A percentile compares a stretch with the other conserved stretches of the same genome.
phyloP scores from a whole-genome alignment of 805 yeast genomes.

The Limtongozyma cylindracea region DNA sequence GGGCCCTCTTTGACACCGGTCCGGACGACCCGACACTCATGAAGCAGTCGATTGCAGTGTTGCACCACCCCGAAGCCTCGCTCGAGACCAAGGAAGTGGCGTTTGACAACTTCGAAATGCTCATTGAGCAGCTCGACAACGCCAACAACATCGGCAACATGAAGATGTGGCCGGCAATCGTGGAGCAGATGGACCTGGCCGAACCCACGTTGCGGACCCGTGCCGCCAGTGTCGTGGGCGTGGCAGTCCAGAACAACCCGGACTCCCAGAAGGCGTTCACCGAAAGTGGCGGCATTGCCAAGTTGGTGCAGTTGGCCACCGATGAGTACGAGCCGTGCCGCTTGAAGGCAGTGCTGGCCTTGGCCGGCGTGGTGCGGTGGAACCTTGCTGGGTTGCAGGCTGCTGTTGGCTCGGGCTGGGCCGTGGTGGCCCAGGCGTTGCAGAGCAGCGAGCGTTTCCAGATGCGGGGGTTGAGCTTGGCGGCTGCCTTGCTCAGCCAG shows the following conservation, averaged over 20 bases:
- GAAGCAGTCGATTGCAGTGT: constrained; percentile 48
- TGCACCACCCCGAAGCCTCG: constrained; percentile 28
- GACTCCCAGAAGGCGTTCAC: constrained; percentile 44
- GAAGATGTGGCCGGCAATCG: constrained; percentile 54
- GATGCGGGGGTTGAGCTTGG: too few species aligned
- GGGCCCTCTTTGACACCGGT: constrained; percentile 54
- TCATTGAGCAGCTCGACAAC: constrained; percentile 80
- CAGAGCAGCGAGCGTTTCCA: too few species aligned
- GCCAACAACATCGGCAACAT: constrained; percentile 78
- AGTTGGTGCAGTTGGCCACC: constrained; percentile 15
- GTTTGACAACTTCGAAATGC: constrained; percentile 78
- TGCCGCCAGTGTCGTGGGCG: constrained; percentile 59
- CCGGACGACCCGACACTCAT: constrained; percentile 79
- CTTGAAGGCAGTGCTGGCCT: too few species aligned
- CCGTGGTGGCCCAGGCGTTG: too few species aligned
- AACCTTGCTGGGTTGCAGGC: too few species aligned
- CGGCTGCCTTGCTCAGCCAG: too few species aligned
- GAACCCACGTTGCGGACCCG: constrained; percentile 17
- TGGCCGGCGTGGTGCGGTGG: too few species aligned
- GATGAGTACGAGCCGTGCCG: constrained; percentile 9
- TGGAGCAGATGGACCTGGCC: constrained; percentile 21
- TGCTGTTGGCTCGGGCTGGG: too few species aligned
- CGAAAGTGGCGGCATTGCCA: constrained; percentile 21
- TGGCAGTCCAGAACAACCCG: constrained; percentile 82
- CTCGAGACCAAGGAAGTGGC: constrained; percentile 48